Percentiles rank a stretch among this genome's conserved stretches.
phyloP scores from a whole-genome alignment of 495 filamentous ascomycete species.

The Xylaria palmicola region DNA sequence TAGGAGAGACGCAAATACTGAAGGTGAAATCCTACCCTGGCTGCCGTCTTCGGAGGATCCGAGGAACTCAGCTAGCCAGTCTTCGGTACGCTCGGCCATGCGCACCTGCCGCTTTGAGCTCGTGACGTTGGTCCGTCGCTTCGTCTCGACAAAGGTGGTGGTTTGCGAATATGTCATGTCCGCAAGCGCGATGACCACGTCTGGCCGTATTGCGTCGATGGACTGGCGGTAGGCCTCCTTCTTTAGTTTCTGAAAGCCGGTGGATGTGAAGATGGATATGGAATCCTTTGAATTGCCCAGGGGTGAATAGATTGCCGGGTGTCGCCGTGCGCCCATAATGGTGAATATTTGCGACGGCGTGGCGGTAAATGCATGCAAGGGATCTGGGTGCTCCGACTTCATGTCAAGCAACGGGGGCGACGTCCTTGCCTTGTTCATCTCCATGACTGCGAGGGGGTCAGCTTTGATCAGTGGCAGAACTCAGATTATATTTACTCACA shows the following conservation, averaged over 20 bases:
- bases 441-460: constrained; percentile 62
- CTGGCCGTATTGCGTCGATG: constrained; percentile 63
- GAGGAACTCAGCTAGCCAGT: constrained; percentile 65
- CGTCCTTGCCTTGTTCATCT: constrained; percentile 55
- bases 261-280: constrained; percentile 76
- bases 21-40: constrained; percentile 31
- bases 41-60: constrained; percentile 34
- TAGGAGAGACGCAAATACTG: constrained; percentile 77
- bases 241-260: constrained; percentile 72
- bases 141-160: constrained; percentile 16
- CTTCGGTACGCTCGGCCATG: constrained; percentile 82
- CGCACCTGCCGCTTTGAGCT: constrained; percentile 69
- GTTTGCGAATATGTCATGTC: constrained; percentile 64
- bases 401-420: constrained; percentile 4
- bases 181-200: constrained; percentile 75
- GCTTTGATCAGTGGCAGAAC: not conserved
- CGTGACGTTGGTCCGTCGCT: constrained; percentile 38
- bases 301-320: constrained; percentile 71
- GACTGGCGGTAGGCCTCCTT: constrained; percentile 65
- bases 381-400: constrained; percentile 32
- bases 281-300: constrained; percentile 68
- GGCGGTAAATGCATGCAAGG: constrained; percentile 71
- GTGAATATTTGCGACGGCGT: constrained; percentile 54
- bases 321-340: constrained; percentile 75
- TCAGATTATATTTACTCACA: constrained; percentile 57